Evolutionary conservation across 768 basidiomycete genomes (phyloP).

Genomic region (Royoungia palumana): DNA sequence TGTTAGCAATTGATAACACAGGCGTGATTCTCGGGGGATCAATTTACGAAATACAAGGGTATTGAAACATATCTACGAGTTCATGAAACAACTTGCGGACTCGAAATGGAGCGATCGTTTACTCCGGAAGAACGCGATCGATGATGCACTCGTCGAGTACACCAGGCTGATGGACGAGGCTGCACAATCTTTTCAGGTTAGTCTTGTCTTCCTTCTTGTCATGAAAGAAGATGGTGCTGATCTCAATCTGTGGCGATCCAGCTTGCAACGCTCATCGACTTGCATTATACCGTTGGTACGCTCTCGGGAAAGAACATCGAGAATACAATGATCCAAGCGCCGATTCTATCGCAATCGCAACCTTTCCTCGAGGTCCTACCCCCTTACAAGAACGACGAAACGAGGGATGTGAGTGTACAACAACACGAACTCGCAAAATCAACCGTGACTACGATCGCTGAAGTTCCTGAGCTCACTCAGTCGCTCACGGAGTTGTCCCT

Average conservation of each 20-base stretch:
- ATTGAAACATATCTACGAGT: conserved; percentile 36
- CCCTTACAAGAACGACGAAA: conserved; percentile 16
- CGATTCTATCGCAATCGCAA: background rate
- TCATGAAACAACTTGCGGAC: conserved; percentile 38
- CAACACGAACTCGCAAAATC: background rate
- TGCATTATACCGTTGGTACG: conserved; percentile 40
- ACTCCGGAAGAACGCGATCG: conserved; percentile 39
- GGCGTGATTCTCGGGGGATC: background rate
- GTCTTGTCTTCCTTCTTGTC: background rate
- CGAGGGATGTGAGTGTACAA: background rate
- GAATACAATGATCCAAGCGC: background rate
- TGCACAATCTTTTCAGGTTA: conserved; percentile 45
- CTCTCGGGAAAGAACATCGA: conserved; percentile 7
- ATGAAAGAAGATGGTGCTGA: background rate
- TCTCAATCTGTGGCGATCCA: conserved; percentile 10
- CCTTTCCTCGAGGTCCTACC: conserved; percentile 11
- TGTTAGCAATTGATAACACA: background rate
- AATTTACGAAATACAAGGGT: conserved; percentile 26
- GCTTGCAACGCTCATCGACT: conserved; percentile 46
- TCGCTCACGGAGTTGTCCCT: background rate
- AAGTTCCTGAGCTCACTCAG: background rate
- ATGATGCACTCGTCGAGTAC: conserved; percentile 36
- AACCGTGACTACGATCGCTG: background rate
- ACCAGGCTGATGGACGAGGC: conserved; percentile 40
- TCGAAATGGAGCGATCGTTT: conserved; percentile 42